phyloP scores from a whole-genome alignment of 306 rosid species.

The Arachis stenosperma region DNA sequence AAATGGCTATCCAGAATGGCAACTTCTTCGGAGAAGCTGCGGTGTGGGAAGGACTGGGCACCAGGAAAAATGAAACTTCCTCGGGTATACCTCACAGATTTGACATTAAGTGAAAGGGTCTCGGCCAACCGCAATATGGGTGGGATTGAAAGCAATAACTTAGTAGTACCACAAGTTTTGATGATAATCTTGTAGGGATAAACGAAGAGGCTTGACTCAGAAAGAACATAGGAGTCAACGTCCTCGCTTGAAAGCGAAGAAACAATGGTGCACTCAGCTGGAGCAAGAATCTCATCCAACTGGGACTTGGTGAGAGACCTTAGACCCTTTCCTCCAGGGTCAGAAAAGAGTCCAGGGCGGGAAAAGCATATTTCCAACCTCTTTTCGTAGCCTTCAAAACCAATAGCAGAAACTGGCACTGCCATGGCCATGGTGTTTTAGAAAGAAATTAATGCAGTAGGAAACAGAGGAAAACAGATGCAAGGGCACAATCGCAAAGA shows the following conservation, averaged over 20 bases:
- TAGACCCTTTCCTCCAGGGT: constrained; percentile 68
- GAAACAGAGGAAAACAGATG: constrained; percentile 20
- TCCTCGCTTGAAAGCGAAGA: constrained; percentile 55
- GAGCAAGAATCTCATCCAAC: constrained; percentile 58
- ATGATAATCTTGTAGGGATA: constrained; percentile 68
- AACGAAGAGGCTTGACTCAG: constrained; percentile 70
- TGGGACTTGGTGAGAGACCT: constrained; percentile 59
- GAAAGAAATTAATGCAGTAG: not conserved
- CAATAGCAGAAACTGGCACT: constrained; percentile 62
- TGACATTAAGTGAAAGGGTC: constrained; percentile 47
- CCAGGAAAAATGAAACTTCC: constrained; percentile 74
- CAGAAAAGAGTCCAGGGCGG: constrained; percentile 57
- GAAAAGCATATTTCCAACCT: constrained; percentile 65
- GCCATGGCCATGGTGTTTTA: constrained; percentile 44
- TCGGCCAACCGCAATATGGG: constrained; percentile 58
- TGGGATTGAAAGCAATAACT: constrained; percentile 64
- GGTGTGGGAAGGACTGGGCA: constrained; percentile 68
- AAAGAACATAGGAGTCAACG: constrained; percentile 72
- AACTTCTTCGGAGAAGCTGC: constrained; percentile 65
- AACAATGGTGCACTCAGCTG: constrained; percentile 77
- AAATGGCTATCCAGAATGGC: constrained; percentile 54
- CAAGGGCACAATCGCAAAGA: constrained; percentile 42
- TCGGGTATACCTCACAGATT: constrained; percentile 62
- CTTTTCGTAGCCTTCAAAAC: constrained; percentile 76
- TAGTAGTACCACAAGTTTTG: constrained; percentile 77